Evolutionary conservation across 73 alveolate genomes (phyloP), one percentile per base, ranked within the genome.

Genomic region (Paramecium pentaurelia): DNA sequence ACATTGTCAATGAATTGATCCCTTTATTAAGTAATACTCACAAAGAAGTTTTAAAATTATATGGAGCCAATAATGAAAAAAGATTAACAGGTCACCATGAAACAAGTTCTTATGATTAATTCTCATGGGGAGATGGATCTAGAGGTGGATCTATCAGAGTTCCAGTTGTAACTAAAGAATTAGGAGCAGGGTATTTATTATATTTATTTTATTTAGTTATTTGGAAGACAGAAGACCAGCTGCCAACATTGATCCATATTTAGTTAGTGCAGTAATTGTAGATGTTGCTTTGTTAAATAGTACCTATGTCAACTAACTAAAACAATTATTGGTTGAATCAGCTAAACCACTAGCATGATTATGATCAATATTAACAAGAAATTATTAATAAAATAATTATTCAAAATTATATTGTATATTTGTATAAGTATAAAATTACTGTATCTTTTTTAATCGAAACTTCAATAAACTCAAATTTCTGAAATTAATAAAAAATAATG

Each of bases 161-260:
- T 44, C 99, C 99, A 10, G 96, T 96, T 20, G 93, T 86, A 30
- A 96, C 98, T 11, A 92, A 92, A 85, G 92, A 92, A 45, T 40
- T 32, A 37, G 95, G 96, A 86, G 86, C 83, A 75, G 99, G 99
- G 86, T 83, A 58, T n/a, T 60, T 0, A 51, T 27, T 77, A 38
- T 42, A 40, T 22, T 40, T 77, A 40, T 38, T 77, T 77, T 40
- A n/a, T 6, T 3, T 37, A 95, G 96, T 4, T 96, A 95, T 91
- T 86, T 95, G 93, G 99, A 97, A 95, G 99, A 97, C 85, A 94
- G 99, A 88, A 96, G 99, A 37, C 99, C 99, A 2, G 99, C 99
- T 0, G 93, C 99, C n/a, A 97, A 97, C 86, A 95, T 96, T 42
- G 99, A 97, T 83, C 99, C 99, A n/a, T 97, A 97, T 87, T 92